phyloP scores from a whole-genome alignment of 2,329 filamentous ascomycete species.

The Alternaria brassicicola region DNA sequence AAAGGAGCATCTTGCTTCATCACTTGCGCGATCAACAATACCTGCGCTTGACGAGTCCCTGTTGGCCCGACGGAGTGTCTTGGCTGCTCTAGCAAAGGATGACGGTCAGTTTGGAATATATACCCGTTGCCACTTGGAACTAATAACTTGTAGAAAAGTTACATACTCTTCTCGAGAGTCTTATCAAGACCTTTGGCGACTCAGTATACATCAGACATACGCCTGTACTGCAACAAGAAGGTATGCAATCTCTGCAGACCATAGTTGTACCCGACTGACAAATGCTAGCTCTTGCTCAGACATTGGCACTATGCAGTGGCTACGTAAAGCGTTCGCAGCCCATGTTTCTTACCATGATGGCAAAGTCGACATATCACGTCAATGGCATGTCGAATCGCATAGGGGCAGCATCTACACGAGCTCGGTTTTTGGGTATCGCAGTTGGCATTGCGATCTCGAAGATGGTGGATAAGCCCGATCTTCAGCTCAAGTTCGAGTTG shows the following conservation, averaged over 20 bases:
- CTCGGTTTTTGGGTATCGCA: conserved; percentile 85
- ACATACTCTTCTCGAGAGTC: conserved; percentile 67
- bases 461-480: conserved; percentile 69
- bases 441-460: conserved; percentile 75
- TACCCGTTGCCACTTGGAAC: background rate
- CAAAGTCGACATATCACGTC: conserved; percentile 75
- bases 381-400: conserved; percentile 84
- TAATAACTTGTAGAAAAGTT: conserved; percentile 53
- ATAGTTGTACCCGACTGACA: conserved; percentile 22
- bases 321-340: conserved; percentile 72
- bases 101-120: conserved; percentile 45
- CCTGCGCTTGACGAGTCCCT: conserved; percentile 38
- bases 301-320: conserved; percentile 76
- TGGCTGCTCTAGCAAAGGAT: conserved; percentile 49
- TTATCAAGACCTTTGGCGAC: conserved; percentile 78
- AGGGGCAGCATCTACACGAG: conserved; percentile 73
- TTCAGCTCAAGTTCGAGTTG: conserved; percentile 80
- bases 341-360: conserved; percentile 69
- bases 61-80: conserved; percentile 44
- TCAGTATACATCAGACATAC: conserved; percentile 85
- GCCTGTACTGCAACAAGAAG: conserved; percentile 86
- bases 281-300: conserved; percentile 74
- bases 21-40: conserved; percentile 50
- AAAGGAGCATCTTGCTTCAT: conserved; percentile 38
- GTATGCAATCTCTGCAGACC: conserved; percentile 52